phyloP scores from a whole-genome alignment of 345 rosid genomes.

The Nephelium lappaceum region DNA sequence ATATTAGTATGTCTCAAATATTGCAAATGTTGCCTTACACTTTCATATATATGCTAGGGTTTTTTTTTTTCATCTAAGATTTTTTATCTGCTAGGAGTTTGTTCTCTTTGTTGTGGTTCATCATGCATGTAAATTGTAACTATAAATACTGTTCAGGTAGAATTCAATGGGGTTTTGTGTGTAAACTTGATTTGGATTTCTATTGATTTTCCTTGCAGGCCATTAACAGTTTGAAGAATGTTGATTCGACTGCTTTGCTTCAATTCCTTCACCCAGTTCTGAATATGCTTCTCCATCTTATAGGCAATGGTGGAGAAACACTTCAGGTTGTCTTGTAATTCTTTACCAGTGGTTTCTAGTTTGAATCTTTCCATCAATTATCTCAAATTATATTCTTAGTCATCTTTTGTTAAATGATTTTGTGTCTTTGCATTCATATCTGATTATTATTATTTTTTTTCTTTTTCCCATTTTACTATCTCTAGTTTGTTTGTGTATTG shows the following conservation, averaged over 20 bases:
- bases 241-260: conserved; percentile 94
- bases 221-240: conserved; percentile 96
- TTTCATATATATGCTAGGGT: neutral
- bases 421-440: conserved; percentile 17
- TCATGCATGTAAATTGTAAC: neutral
- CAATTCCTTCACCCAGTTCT: conserved; percentile 97
- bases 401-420: neutral
- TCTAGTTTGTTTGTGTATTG: conserved; percentile 20
- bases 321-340: conserved; percentile 68
- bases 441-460: neutral
- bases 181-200: conserved; percentile 5
- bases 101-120: conserved; percentile 4
- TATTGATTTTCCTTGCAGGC: conserved; percentile 58
- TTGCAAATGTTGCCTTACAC: neutral
- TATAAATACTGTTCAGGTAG: neutral
- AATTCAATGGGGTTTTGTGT: neutral
- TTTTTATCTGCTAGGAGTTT: neutral
- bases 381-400: neutral
- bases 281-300: conserved; percentile 98
- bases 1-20: conserved; percentile 5
- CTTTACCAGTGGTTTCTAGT: conserved; percentile 8
- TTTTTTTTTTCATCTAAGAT: neutral
- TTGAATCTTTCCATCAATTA: neutral
- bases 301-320: conserved; percentile 99
- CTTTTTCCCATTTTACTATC: conserved; percentile 1